Evolutionary conservation across 2,329 filamentous ascomycete genomes (phyloP).

Genomic region (Botrytis aclada): DNA sequence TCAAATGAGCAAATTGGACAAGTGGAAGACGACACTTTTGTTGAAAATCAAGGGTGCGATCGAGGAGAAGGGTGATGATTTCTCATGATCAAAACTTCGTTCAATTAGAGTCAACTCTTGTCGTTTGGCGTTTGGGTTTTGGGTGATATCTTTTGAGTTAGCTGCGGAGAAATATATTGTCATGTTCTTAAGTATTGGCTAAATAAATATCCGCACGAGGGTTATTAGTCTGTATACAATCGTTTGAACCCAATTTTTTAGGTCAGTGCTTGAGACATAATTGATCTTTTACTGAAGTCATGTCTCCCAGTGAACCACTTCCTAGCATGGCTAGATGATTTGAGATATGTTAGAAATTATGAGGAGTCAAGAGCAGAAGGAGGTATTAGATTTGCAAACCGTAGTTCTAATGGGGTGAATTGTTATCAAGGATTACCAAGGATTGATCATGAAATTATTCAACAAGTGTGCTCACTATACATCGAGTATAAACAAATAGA

Average conservation of each 20-base stretch:
- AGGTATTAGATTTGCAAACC: neutral
- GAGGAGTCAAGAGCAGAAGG: neutral
- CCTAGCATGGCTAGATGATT: neutral
- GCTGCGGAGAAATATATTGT: conserved; percentile 8
- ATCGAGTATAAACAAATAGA: neutral
- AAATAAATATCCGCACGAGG: neutral
- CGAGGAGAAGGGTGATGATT: conserved; percentile 67
- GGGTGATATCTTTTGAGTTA: conserved; percentile 1
- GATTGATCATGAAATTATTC: neutral
- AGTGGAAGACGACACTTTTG: conserved; percentile 91
- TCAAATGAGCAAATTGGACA: conserved; percentile 88
- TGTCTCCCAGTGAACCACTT: neutral
- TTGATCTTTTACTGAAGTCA: neutral
- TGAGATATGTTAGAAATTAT: neutral
- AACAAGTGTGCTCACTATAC: neutral
- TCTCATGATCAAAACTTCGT: conserved; percentile 48
- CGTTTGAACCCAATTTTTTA: neutral
- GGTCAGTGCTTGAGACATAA: neutral
- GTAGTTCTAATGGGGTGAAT: neutral
- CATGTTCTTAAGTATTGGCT: neutral
- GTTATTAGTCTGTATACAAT: neutral
- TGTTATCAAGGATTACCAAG: neutral
- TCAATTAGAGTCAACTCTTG: neutral
- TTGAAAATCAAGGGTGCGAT: conserved; percentile 81
- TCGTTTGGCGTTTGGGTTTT: conserved; percentile 15